Evolutionary conservation across 1,284 basidiomycete genomes (phyloP), one percentile per base, ranked within the genome.

Genomic region (Puccinia novopanici): DNA sequence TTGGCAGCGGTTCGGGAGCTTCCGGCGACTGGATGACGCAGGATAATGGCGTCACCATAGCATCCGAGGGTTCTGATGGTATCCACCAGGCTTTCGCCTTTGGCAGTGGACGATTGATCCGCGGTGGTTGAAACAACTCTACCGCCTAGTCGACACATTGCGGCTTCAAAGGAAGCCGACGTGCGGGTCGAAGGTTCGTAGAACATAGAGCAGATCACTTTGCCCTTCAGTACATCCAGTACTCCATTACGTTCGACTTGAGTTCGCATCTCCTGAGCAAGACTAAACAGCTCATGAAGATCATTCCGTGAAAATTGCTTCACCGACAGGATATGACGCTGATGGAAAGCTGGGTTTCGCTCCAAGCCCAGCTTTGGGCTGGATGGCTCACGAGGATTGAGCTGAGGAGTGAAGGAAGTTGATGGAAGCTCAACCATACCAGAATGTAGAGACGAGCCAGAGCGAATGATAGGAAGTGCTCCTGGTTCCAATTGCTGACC

Each of bases 151-250:
- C 97, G 91, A 86, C 96, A 95, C 97, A 99, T 99, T 17, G 97
- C 97, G 10, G 96, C 93, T 86, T 99, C 96, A 85, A 99, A 99
- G n/a, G 96, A 98, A 19, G 92, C 89, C 81, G 92, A 93, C 1
- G 97, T 99, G 75, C 97, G 90, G 0, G 97, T 99, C 12, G 95
- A 98, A 2, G 97, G 94, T 86, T 99, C 97, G 87, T 96, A 99
- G 89, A 99, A 99, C 55, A 98, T 86, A n/a, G 92, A 96, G 85
- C 93, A 95, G 5, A 99, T 89, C 0, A 99, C 92, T 82, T 92
- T 93, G 68, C 96, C 96, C 82, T 91, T 92, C 57, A 99, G 89
- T 75, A 98, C 90, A 84, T 99, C 95, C 80, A 98, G 88, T 3
- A 90, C 90, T 4, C 95, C 94, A 83, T 91, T 92, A 55, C 95